Percentiles rank a stretch among this genome's conserved stretches.
These are phyloP conservation scores for Pleurotus sapidus DNA, from an alignment of 768 basidiomycete species.

Conservation along the genomic window DNA sequence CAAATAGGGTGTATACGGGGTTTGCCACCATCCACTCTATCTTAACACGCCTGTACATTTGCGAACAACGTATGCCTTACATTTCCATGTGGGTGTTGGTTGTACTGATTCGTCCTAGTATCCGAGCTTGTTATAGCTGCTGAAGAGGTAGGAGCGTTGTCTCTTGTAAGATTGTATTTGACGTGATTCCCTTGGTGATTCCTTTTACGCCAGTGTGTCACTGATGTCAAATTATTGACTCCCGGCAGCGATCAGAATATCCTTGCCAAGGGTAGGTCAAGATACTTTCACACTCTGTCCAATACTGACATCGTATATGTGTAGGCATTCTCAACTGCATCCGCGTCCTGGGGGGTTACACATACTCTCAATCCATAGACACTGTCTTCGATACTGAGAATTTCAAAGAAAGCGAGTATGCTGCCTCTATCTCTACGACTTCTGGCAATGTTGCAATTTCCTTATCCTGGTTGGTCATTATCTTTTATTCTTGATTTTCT, in stretches of 20 bases:
- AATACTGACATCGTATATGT: not conserved
- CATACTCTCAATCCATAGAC: constrained; percentile 41
- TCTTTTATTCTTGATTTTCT: not conserved
- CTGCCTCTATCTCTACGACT: constrained; percentile 36
- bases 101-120: constrained; percentile 33
- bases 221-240: constrained; percentile 55
- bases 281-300: not conserved
- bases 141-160: constrained; percentile 49
- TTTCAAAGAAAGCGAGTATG: constrained; percentile 55
- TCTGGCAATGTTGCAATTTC: constrained; percentile 50
- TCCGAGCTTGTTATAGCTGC: constrained; percentile 53
- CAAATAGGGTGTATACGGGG: constrained; percentile 54
- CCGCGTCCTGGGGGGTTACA: constrained; percentile 63
- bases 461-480: constrained; percentile 51
- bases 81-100: not conserved
- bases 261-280: constrained; percentile 47
- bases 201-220: constrained; percentile 40
- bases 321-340: constrained; percentile 60
- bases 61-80: constrained; percentile 53
- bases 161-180: too few relatives aligned
- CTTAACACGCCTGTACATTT: constrained; percentile 52
- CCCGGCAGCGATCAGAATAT: constrained; percentile 51
- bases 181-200: not conserved
- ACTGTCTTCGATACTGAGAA: constrained; percentile 59
- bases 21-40: constrained; percentile 57